Percentiles rank a stretch among this genome's conserved stretches.
These are phyloP conservation scores for Niveomyces coronatus DNA, from an alignment of 2,329 filamentous ascomycete genomes.

Conservation along the genomic window DNA sequence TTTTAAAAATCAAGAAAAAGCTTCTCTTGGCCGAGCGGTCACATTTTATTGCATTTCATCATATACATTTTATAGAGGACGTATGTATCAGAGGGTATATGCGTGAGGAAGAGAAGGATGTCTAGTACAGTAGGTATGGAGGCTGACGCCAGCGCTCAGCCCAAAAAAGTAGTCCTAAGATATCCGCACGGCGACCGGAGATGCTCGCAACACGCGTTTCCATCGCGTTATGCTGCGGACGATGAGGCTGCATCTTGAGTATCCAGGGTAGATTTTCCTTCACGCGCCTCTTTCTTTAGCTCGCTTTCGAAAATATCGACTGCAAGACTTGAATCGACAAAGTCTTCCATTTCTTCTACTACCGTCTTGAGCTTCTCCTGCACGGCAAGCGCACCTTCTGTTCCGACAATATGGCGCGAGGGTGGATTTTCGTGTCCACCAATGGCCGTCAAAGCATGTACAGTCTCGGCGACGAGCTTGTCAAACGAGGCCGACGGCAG, in stretches of 20 bases:
- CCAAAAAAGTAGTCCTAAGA: no score
- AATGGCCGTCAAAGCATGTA: conserved; percentile 83
- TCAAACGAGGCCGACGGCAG: conserved; percentile 60
- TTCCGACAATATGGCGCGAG: conserved; percentile 84
- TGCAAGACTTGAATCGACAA: conserved; percentile 78
- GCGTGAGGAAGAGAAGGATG: no score
- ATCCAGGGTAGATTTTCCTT: conserved; percentile 23
- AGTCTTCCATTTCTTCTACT: conserved; percentile 92
- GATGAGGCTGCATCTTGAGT: conserved; percentile 16
- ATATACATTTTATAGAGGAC: no score
- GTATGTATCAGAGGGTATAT: no score
- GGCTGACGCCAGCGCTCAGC: no score
- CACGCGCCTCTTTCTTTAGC: conserved; percentile 40
- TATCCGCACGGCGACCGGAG: no score
- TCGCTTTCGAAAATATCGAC: conserved; percentile 64
- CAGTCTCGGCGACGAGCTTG: conserved; percentile 73
- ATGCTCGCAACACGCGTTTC: neutral
- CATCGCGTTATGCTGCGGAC: conserved; percentile 16
- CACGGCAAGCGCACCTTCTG: conserved; percentile 76
- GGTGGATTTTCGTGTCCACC: conserved; percentile 95
- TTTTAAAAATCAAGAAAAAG: no score
- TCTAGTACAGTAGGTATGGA: no score
- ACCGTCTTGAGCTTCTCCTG: conserved; percentile 96
- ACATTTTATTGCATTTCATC: no score
- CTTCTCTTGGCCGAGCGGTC: no score